Evolutionary conservation across 2,329 filamentous ascomycete species (phyloP).

Genomic region (Berkeleyomyces basicola): DNA sequence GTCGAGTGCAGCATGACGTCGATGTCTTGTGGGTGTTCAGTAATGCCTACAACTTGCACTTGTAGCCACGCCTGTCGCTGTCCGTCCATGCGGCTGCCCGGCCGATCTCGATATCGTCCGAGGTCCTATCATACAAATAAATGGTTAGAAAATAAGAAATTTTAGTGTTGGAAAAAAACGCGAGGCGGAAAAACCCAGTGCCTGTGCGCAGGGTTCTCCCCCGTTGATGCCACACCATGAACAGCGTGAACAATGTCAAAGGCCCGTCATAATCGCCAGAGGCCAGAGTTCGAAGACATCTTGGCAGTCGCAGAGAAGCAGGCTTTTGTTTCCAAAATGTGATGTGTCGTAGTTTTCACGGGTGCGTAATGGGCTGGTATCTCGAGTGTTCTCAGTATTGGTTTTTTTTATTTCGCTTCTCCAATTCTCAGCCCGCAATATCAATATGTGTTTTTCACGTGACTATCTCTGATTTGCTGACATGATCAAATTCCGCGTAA

Average conservation of each 20-base stretch:
- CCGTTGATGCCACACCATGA: not conserved
- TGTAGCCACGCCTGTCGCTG: not conserved
- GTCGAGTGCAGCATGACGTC: not conserved
- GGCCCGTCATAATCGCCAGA: not conserved
- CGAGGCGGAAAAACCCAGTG: not conserved
- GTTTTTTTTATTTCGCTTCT: not conserved
- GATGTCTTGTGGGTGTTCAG: too few relatives aligned
- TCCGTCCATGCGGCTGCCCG: not conserved
- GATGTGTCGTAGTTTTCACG: not conserved
- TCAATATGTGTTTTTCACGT: not conserved
- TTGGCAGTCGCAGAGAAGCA: too few relatives aligned
- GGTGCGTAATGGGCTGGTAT: not conserved
- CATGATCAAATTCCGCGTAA: not conserved
- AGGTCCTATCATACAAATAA: not conserved
- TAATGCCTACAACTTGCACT: too few relatives aligned
- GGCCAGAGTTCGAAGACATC: too few relatives aligned
- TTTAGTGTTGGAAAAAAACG: not conserved
- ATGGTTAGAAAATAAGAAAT: not conserved
- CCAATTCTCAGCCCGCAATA: not conserved
- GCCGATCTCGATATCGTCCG: not conserved
- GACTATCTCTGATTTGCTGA: not conserved
- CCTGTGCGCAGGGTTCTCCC: not conserved
- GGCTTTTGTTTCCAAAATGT: not conserved
- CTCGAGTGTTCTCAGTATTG: not conserved
- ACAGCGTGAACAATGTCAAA: not conserved